Evolutionary conservation across 2,329 filamentous ascomycete genomes (phyloP).

Genomic region (Stachybotrys echinatus): DNA sequence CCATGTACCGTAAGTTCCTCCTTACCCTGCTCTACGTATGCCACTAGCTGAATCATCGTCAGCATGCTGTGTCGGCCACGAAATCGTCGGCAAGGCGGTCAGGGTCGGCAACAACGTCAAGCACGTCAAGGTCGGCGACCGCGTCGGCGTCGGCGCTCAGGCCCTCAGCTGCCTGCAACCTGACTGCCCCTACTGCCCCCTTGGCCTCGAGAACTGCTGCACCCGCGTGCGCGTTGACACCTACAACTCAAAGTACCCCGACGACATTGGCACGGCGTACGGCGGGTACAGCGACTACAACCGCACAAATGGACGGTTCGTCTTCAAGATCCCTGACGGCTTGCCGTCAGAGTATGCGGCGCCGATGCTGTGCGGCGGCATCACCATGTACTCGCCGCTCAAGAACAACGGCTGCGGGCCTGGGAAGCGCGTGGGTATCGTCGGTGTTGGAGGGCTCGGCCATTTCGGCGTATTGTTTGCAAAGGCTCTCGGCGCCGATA

Average conservation of each 20-base stretch:
- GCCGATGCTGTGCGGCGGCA: constrained; percentile 64
- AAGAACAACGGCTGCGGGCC: constrained; percentile 56
- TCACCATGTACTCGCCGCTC: constrained; percentile 59
- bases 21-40: not conserved
- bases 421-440: constrained; percentile 58
- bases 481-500: constrained; percentile 57
- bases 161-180: constrained; percentile 41
- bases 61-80: constrained; percentile 54
- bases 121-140: constrained; percentile 51
- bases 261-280: constrained; percentile 30
- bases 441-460: constrained; percentile 60
- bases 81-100: constrained; percentile 54
- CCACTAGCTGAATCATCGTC: constrained; percentile 7
- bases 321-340: constrained; percentile 33
- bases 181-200: constrained; percentile 31
- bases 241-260: constrained; percentile 43
- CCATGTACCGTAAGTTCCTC: constrained; percentile 25
- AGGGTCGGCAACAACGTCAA: constrained; percentile 41
- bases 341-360: constrained; percentile 33
- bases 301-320: constrained; percentile 32
- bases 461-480: constrained; percentile 63
- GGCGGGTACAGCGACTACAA: constrained; percentile 37
- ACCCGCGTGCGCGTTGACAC: constrained; percentile 34
- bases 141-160: constrained; percentile 57
- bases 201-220: constrained; percentile 35